Base-by-base conservation (phyloP, 2,329 filamentous ascomycete genomes). In the Dothistroma septosporum region DNA sequence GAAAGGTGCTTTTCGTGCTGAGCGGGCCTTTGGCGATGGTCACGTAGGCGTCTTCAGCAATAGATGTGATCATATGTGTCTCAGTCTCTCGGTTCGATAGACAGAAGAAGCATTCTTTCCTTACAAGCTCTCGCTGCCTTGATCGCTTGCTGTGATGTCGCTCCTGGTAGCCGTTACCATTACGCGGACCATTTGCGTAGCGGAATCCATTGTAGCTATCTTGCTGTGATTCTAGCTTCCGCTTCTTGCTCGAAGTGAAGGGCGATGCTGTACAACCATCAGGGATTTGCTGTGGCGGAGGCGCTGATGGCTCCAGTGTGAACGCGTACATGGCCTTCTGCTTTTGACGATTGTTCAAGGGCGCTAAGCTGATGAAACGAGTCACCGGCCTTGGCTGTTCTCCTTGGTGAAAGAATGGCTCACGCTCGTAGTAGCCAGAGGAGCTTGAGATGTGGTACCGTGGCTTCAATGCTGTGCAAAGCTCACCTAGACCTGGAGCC, bases 1-100 rank as follows among this genome's bases (percentile, higher is more conserved):
- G 79, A 73, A 92, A 96, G 2, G 87, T 92, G 8, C 83, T 78
- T 0, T 84, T 76, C 1, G 86, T 88, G 1, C 90, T 87, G 0
- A 99, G 81, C 5, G 94, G 92, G 0, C 94, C 94, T 75, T 96
- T 97, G 61, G 94, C 91, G 24, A 89, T 94, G 31, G 94, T 96
- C 58, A 97, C 77, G 74, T 97, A 97, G 57, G 87, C 83, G 62
- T 96, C 89, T 19, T 92, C 87, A 57, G 90, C 94, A 65, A 99
- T 93, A 28, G 89, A 92, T 66, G 89, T 89, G 69, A 97, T 88
- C 76, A 99, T 89, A 76, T 99, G 93, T 1, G 88, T 88, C 56
- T 90, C 89, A 49, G 94, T 80, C 62, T 88, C 89, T 6, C 89
- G 86, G 74, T 96, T 97, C 6, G 91, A 92, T 11, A 99, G 82